phyloP scores from a whole-genome alignment of 768 basidiomycete species.

The Pisolithus orientalis region DNA sequence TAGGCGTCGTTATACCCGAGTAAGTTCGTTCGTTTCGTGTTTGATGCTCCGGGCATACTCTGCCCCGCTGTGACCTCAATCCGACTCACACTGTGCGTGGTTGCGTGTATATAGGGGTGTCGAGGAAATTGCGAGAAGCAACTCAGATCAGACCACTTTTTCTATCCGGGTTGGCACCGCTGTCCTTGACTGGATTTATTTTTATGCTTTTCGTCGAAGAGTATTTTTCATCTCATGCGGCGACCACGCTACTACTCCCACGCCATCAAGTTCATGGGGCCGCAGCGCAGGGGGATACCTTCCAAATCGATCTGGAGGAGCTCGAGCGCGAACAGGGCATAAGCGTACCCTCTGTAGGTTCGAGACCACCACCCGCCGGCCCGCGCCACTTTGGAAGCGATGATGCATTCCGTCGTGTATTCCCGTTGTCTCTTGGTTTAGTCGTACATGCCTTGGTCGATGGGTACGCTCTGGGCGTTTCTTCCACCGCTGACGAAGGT shows the following conservation, averaged over 20 bases:
- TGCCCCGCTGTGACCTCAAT: too few species aligned
- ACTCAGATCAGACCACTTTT: constrained; percentile 35
- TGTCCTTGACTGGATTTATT: constrained; percentile 56
- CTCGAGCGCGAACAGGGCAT: constrained; percentile 39
- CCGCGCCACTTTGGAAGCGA: constrained; percentile 10
- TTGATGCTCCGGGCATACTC: neutral
- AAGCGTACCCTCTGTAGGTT: too few species aligned
- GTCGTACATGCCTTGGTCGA: constrained; percentile 87
- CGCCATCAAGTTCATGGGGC: constrained; percentile 4
- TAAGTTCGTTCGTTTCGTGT: constrained; percentile 34
- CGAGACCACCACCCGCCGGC: too few species aligned
- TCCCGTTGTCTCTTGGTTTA: constrained; percentile 79
- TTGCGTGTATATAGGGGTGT: constrained; percentile 50
- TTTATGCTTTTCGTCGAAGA: constrained; percentile 63
- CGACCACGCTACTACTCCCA: constrained; percentile 29
- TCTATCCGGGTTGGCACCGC: constrained; percentile 54
- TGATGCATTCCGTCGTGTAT: constrained; percentile 34
- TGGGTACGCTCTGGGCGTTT: constrained; percentile 87
- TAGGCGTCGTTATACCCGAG: constrained; percentile 94
- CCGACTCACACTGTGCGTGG: neutral
- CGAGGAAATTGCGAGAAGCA: constrained; percentile 45
- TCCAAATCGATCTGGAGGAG: constrained; percentile 60
- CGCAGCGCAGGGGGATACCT: constrained; percentile 27
- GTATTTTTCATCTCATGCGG: constrained; percentile 45
- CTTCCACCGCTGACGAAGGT: constrained; percentile 37